phyloP scores from a whole-genome alignment of 768 basidiomycete genomes.

The Serendipita vermifera region DNA sequence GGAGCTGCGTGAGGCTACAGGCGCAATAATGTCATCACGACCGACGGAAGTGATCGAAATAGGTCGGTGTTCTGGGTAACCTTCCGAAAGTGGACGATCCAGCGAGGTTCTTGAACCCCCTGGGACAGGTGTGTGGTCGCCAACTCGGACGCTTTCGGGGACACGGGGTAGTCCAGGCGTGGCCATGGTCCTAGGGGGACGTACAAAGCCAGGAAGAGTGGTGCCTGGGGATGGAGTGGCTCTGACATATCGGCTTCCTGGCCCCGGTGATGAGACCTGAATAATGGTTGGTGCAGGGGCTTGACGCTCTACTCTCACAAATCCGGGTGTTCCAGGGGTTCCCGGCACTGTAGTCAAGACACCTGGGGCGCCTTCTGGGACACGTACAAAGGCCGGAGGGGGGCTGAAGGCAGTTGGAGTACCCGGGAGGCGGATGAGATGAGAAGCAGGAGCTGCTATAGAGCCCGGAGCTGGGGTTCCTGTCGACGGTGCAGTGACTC shows the following conservation, averaged over 20 bases:
- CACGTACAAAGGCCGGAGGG: neutral
- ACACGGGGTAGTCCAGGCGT: slow-evolving; percentile 2
- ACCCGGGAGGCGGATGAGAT: neutral
- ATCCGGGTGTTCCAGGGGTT: neutral
- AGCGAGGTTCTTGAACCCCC: neutral
- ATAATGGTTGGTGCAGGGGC: neutral
- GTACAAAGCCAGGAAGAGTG: neutral
- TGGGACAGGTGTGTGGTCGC: slow-evolving; percentile 6
- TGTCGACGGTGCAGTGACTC: neutral
- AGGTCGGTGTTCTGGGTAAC: neutral
- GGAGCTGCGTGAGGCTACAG: neutral
- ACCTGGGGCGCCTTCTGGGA: neutral
- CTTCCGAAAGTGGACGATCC: neutral
- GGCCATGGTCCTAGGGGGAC: slow-evolving; percentile 5
- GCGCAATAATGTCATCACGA: neutral
- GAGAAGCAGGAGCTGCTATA: neutral
- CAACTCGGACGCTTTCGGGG: slow-evolving; percentile 9
- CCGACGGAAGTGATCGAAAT: slow-evolving; percentile 5
- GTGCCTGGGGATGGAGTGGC: neutral
- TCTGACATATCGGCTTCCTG: neutral
- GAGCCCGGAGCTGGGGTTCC: neutral
- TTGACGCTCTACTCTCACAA: slow-evolving; percentile 1
- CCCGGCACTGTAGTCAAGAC: neutral
- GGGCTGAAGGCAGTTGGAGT: neutral
- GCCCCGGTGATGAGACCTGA: slow-evolving; percentile 9